Percentiles rank a stretch among this genome's conserved stretches.
phyloP scores from a whole-genome alignment of 805 yeast species.

The Kazachstania martiniae region DNA sequence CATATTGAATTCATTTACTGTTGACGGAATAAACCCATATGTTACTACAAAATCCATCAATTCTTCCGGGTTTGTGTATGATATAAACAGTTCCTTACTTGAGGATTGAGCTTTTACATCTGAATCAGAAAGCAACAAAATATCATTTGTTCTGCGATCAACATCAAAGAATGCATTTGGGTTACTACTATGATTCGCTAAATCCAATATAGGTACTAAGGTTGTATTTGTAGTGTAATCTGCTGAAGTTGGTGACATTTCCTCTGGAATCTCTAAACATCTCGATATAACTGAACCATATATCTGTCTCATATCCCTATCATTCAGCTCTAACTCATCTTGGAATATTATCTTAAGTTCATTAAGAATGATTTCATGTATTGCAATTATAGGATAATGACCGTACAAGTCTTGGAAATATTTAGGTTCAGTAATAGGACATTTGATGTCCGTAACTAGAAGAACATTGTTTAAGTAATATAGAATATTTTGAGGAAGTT shows the following conservation, averaged over 20 bases:
- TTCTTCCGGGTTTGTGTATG: conserved; percentile 1
- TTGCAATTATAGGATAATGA: conserved; percentile 1
- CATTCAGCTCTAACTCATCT: conserved; percentile 3
- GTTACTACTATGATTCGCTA: conserved; percentile 45
- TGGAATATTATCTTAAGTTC: not conserved
- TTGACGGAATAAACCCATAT: conserved; percentile 3
- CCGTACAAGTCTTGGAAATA: conserved; percentile 9
- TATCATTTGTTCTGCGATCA: conserved; percentile 35
- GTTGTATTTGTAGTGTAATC: conserved; percentile 42
- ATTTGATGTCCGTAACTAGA: conserved; percentile 8
- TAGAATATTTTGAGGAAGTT: conserved; percentile 10
- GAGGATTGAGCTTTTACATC: not conserved
- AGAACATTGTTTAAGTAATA: conserved; percentile 16
- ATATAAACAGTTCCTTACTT: conserved; percentile 2
- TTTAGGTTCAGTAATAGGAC: conserved; percentile 3
- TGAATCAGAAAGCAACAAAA: conserved; percentile 30
- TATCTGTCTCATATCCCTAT: conserved; percentile 10
- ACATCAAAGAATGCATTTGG: conserved; percentile 52
- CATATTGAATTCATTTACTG: conserved; percentile 1
- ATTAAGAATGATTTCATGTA: too few species aligned
- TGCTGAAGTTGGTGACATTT: conserved; percentile 17
- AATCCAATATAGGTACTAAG: conserved; percentile 57
- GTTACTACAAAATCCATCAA: conserved; percentile 1
- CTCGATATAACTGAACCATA: conserved; percentile 46
- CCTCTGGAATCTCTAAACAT: conserved; percentile 52